Percentiles rank a stretch among this genome's conserved stretches.
Conservation (phyloP, 176 grass and related monocot genomes). For the Oryza meridionalis region DNA sequence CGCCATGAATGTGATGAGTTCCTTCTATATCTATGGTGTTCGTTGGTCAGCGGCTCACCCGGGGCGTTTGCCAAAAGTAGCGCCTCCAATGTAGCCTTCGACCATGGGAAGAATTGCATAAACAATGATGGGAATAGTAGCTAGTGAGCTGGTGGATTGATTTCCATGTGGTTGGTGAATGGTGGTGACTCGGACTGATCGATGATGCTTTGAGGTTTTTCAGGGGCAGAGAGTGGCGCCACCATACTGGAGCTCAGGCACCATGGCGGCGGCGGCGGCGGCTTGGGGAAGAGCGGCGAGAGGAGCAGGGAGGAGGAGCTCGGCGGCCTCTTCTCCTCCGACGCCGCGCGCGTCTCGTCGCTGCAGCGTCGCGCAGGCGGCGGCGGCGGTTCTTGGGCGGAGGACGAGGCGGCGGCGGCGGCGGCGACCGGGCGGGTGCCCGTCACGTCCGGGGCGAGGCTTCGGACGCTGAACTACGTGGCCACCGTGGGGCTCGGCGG, state of each 20-base stretch:
- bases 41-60: background rate
- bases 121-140: slow-evolving; percentile 47
- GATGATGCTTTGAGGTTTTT: background rate
- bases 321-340: slow-evolving; percentile 37
- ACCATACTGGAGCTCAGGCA: slow-evolving; percentile 62
- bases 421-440: slow-evolving; percentile 37
- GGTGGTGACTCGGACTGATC: background rate
- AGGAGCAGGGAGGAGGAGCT: slow-evolving; percentile 5
- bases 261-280: slow-evolving; percentile 29
- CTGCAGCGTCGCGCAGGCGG: slow-evolving; percentile 43
- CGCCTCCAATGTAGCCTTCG: slow-evolving; percentile 44
- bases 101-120: slow-evolving; percentile 18
- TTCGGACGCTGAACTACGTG: slow-evolving; percentile 65
- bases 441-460: slow-evolving; percentile 54
- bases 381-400: background rate
- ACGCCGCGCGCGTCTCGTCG: slow-evolving; percentile 54
- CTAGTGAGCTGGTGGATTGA: slow-evolving; percentile 18
- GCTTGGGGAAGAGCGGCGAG: slow-evolving; percentile 9
- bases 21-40: background rate
- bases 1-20: slow-evolving; percentile 15
- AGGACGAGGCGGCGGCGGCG: background rate
- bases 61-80: slow-evolving; percentile 46
- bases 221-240: slow-evolving; percentile 54
- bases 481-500: slow-evolving; percentile 50
- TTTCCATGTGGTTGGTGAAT: slow-evolving; percentile 23